Percentiles rank a stretch among this genome's conserved stretches.
Conservation (phyloP, 2,329 filamentous ascomycete genomes). For the Colletotrichum salicis region DNA sequence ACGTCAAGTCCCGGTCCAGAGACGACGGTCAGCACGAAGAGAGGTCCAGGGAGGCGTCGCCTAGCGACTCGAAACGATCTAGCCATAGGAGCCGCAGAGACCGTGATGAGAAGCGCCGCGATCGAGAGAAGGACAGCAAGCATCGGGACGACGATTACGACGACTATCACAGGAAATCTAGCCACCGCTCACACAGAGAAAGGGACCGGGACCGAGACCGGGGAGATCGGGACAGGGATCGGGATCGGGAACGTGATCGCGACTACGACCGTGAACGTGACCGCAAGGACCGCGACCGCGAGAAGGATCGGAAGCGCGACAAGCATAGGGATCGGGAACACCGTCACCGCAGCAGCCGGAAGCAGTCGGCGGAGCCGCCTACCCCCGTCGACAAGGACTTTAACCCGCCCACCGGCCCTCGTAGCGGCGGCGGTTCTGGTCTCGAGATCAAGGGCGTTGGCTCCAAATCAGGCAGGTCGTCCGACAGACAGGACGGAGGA, state of each 20-base stretch:
- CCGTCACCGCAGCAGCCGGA: constrained; percentile 50
- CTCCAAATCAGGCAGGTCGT: constrained; percentile 38
- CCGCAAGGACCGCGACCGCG: constrained; percentile 49
- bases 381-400: constrained; percentile 52
- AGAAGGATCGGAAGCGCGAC: constrained; percentile 51
- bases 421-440: constrained; percentile 40
- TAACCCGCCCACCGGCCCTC: constrained; percentile 55
- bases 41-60: constrained; percentile 73
- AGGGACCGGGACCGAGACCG: constrained; percentile 46
- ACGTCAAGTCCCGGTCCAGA: constrained; percentile 48
- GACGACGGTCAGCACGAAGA: constrained; percentile 56
- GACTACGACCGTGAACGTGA: constrained; percentile 52
- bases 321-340: constrained; percentile 50
- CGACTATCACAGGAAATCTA: constrained; percentile 53
- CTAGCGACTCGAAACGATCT: constrained; percentile 65
- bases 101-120: constrained; percentile 57
- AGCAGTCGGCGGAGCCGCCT: constrained; percentile 41
- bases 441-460: constrained; percentile 52
- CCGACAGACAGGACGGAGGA: constrained; percentile 40
- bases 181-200: constrained; percentile 57
- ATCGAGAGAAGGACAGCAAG: constrained; percentile 52
- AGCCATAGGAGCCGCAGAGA: constrained; percentile 72
- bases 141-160: constrained; percentile 61
- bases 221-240: constrained; percentile 46
- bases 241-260: constrained; percentile 50